Evolutionary conservation across 441 rosid species (phyloP).

Genomic region (Erodium trifolium): DNA sequence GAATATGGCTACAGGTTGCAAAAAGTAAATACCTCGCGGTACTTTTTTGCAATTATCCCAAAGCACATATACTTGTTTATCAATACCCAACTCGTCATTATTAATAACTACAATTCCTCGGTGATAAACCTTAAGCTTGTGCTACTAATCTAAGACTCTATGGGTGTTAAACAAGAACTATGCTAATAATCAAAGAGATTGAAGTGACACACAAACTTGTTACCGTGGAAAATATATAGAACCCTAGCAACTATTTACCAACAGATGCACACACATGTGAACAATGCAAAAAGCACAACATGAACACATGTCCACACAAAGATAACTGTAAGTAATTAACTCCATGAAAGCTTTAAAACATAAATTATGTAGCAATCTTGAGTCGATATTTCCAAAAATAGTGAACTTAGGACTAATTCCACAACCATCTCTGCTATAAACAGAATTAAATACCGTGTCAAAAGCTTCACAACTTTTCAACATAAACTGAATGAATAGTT

Average conservation of each 20-base stretch:
- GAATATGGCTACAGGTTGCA: no score
- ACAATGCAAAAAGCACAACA: no score
- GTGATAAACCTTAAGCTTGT: no score
- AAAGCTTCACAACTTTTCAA: neutral
- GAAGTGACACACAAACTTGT: neutral
- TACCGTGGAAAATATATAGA: neutral
- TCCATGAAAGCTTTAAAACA: neutral
- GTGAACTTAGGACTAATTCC: neutral
- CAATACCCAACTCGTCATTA: no score
- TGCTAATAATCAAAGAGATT: neutral
- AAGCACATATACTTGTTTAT: no score
- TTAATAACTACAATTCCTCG: no score
- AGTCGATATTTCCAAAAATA: neutral
- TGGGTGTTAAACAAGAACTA: neutral
- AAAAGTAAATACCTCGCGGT: no score
- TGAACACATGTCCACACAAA: neutral
- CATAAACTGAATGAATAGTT: neutral
- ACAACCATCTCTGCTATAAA: neutral
- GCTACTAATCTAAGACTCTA: no score
- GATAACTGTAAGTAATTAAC: neutral
- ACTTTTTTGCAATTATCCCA: no score
- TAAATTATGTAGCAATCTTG: neutral
- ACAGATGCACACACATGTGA: neutral
- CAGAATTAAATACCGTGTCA: neutral
- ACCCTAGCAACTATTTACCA: neutral